Evolutionary conservation across 805 yeast species (phyloP).

Genomic region (Dipodascopsis tothii): DNA sequence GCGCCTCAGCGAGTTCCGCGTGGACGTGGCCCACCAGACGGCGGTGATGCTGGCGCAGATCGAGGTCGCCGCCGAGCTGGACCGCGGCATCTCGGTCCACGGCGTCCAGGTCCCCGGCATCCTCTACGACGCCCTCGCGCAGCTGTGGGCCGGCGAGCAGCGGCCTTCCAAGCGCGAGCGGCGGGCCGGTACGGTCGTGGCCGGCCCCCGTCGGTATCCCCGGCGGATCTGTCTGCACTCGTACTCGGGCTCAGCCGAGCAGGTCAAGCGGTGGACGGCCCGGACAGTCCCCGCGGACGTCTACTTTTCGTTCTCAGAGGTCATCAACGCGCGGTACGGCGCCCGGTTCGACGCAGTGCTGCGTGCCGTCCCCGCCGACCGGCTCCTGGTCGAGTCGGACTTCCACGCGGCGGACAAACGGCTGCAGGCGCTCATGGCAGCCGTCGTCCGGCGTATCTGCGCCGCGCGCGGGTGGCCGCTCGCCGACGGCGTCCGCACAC

Average conservation of each 20-base stretch:
- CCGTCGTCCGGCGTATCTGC: slow-evolving; percentile 12
- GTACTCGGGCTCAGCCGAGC: slow-evolving; percentile 75
- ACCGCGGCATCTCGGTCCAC: slow-evolving; percentile 63
- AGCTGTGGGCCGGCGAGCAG: slow-evolving; percentile 14
- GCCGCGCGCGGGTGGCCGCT: slow-evolving; percentile 18
- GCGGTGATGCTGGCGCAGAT: slow-evolving; percentile 46
- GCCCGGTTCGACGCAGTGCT: slow-evolving; percentile 31
- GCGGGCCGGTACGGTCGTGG: no score
- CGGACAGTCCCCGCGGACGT: slow-evolving; percentile 32
- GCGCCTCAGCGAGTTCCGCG: slow-evolving; percentile 42
- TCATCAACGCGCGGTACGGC: slow-evolving; percentile 38
- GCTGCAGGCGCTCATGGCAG: slow-evolving; percentile 23
- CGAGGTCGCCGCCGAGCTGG: slow-evolving; percentile 43
- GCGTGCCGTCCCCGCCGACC: slow-evolving; percentile 31
- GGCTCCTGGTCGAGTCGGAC: slow-evolving; percentile 50
- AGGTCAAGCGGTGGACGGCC: slow-evolving; percentile 43
- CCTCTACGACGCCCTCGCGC: slow-evolving; percentile 41
- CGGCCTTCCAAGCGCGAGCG: slow-evolving; percentile 4
- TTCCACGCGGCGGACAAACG: slow-evolving; percentile 30
- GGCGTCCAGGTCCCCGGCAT: slow-evolving; percentile 74
- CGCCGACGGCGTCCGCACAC: slow-evolving; percentile 14
- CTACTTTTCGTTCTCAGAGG: slow-evolving; percentile 48
- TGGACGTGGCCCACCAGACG: slow-evolving; percentile 59
- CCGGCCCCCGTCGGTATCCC: slow-evolving; percentile 17
- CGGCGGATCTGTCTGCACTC: slow-evolving; percentile 63